A percentile compares a stretch with the other conserved stretches of the same genome.
These are phyloP conservation scores for Trichoderma oligosporum DNA, from an alignment of 2,329 filamentous ascomycete species.

Conservation along the genomic window DNA sequence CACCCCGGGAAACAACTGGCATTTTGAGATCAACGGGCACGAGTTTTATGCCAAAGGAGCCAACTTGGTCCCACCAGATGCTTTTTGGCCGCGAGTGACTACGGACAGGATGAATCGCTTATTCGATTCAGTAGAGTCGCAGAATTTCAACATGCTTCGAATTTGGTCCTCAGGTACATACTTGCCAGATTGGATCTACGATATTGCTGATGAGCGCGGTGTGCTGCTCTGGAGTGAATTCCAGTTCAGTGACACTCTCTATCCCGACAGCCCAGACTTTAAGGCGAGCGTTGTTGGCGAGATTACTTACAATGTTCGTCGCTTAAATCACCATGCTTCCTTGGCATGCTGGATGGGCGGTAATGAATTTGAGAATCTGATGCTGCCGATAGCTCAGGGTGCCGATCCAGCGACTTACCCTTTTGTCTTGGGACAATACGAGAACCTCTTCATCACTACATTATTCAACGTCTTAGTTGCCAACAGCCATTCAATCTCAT, in stretches of 20 bases:
- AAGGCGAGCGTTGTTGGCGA: constrained; percentile 53
- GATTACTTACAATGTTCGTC: constrained; percentile 57
- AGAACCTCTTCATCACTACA: constrained; percentile 53
- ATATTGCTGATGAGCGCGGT: constrained; percentile 58
- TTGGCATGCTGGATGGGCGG: constrained; percentile 52
- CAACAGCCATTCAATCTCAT: constrained; percentile 57
- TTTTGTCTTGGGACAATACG: constrained; percentile 45
- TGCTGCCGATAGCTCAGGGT: constrained; percentile 40
- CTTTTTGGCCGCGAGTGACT: constrained; percentile 44
- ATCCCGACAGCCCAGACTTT: constrained; percentile 52
- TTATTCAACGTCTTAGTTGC: constrained; percentile 54
- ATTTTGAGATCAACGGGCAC: constrained; percentile 63
- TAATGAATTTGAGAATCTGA: constrained; percentile 58
- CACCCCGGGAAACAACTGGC: constrained; percentile 43
- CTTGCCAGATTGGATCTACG: constrained; percentile 58
- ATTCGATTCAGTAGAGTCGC: constrained; percentile 46
- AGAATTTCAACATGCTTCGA: constrained; percentile 61
- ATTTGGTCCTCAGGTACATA: constrained; percentile 61
- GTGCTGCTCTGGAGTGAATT: constrained; percentile 62
- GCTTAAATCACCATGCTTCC: constrained; percentile 58
- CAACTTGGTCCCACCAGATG: constrained; percentile 23
- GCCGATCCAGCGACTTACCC: constrained; percentile 40
- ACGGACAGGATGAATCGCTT: constrained; percentile 46
- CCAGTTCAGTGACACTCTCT: constrained; percentile 58
- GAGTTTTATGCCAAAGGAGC: constrained; percentile 52